Percentiles rank a stretch among this genome's conserved stretches.
These are phyloP conservation scores for Ustilago tritici DNA, from an alignment of 1,284 basidiomycete genomes.

Conservation along the genomic window DNA sequence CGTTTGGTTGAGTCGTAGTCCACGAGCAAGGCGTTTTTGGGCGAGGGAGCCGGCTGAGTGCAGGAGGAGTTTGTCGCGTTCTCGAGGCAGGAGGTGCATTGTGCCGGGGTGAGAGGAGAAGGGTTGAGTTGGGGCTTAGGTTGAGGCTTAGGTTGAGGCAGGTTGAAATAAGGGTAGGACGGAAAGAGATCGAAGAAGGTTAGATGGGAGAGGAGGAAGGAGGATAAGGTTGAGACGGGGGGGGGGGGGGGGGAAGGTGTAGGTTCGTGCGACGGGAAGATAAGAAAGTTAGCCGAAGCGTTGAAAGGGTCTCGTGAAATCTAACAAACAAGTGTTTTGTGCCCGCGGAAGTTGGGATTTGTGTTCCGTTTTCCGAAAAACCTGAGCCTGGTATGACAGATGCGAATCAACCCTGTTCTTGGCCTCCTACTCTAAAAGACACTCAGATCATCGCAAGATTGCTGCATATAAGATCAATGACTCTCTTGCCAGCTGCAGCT, in stretches of 20 bases:
- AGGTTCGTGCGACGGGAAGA: not conserved
- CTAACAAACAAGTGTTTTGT: not conserved
- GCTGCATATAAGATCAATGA: not conserved
- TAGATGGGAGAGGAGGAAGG: not conserved
- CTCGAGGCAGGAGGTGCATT: conserved; percentile 68
- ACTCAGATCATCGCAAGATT: too few relatives aligned
- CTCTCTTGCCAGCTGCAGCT: not conserved
- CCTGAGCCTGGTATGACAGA: too few relatives aligned
- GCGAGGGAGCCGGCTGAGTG: conserved; percentile 75
- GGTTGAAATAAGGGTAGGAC: not conserved
- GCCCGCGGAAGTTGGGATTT: not conserved
- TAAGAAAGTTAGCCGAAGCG: conserved; percentile 1
- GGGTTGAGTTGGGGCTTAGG: too few relatives aligned
- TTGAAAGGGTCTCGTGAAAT: not conserved
- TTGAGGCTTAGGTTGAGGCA: not conserved
- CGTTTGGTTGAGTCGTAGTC: conserved; percentile 84
- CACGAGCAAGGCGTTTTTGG: conserved; percentile 92
- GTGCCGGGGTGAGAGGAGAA: not conserved
- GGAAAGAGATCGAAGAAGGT: not conserved
- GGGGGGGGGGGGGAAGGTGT: not conserved
- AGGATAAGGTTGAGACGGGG: not conserved
- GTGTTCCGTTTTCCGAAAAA: not conserved
- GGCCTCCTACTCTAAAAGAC: too few relatives aligned
- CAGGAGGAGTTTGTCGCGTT: conserved; percentile 66
- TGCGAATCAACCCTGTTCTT: too few relatives aligned